phyloP scores from a whole-genome alignment of 2,329 filamentous ascomycete genomes.

The Fusarium tupiense region DNA sequence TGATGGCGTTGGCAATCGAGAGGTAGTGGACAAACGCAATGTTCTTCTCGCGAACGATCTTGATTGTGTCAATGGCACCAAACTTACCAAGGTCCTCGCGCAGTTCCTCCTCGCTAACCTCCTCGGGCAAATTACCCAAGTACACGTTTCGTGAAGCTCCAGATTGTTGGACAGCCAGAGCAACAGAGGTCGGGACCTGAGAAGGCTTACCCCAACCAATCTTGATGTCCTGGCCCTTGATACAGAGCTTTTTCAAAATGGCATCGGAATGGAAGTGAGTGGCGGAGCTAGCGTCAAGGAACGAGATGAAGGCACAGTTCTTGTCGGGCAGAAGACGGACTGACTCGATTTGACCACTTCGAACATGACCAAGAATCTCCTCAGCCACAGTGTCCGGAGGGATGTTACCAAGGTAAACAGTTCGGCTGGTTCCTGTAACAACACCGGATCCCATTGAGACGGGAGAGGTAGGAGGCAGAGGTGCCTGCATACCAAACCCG shows the following conservation, averaged over 20 bases:
- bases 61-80: slow-evolving; percentile 94
- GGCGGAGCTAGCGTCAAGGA: slow-evolving; percentile 95
- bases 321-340: slow-evolving; percentile 96
- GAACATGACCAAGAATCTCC: slow-evolving; percentile 94
- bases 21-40: slow-evolving; percentile 98
- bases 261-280: slow-evolving; percentile 99
- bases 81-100: slow-evolving; percentile 97
- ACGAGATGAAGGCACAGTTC: slow-evolving; percentile 99
- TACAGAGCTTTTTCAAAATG: slow-evolving; percentile 98
- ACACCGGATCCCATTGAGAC: slow-evolving; percentile 82
- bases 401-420: slow-evolving; percentile 97
- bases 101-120: slow-evolving; percentile 89
- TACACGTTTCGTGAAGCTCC: slow-evolving; percentile 98
- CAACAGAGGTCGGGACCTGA: slow-evolving; percentile 95
- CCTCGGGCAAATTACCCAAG: slow-evolving; percentile 90
- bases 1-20: slow-evolving; percentile 97
- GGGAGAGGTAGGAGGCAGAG: slow-evolving; percentile 74
- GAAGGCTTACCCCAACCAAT: slow-evolving; percentile 99
- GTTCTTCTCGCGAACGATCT: slow-evolving; percentile 96
- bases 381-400: slow-evolving; percentile 97
- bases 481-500: slow-evolving; percentile 69
- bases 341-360: slow-evolving; percentile 99
- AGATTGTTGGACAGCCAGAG: slow-evolving; percentile 96
- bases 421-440: slow-evolving; percentile 90
- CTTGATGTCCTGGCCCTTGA: slow-evolving; percentile 99